phyloP scores from a whole-genome alignment of 108 stramenopile genomes.

The Epithemia pelagica region DNA sequence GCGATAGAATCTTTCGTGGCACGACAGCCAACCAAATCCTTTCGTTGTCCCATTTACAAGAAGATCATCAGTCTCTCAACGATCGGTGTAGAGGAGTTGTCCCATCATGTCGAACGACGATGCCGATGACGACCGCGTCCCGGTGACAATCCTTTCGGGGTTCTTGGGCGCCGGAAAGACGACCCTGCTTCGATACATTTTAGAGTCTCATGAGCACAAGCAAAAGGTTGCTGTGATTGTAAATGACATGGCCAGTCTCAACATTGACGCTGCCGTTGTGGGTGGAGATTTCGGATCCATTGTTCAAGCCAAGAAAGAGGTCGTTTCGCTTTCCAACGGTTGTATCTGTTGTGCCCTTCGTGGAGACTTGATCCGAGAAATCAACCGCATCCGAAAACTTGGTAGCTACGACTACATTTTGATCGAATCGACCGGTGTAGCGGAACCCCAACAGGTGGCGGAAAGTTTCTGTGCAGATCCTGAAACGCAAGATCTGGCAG shows the following conservation, averaged over 20 bases:
- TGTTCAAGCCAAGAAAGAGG: constrained; percentile 25
- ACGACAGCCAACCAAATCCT: no score
- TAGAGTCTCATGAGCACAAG: constrained; percentile 35
- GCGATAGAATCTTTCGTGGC: no score
- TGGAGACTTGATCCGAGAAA: constrained; percentile 72
- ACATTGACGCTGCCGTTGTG: constrained; percentile 82
- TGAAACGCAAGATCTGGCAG: constrained; percentile 25
- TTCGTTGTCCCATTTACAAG: no score
- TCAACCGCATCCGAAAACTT: constrained; percentile 34
- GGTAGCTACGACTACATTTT: constrained; percentile 70
- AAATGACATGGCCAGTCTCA: constrained; percentile 84
- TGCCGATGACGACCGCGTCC: no score
- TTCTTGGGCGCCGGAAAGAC: constrained; percentile 84
- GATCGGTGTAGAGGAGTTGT: no score
- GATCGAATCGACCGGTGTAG: constrained; percentile 84
- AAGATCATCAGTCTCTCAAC: no score
- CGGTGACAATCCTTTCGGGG: constrained; percentile 73
- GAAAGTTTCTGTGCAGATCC: constrained; percentile 31
- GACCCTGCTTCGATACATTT: constrained; percentile 57
- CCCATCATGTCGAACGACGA: no score
- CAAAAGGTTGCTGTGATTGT: constrained; percentile 65
- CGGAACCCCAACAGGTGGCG: constrained; percentile 54
- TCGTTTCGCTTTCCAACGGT: constrained; percentile 74
- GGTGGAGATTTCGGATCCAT: constrained; percentile 10
- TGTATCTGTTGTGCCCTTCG: constrained; percentile 92